phyloP scores from a whole-genome alignment of 257 asterid genomes.

The Solanum ahanhuiri region DNA sequence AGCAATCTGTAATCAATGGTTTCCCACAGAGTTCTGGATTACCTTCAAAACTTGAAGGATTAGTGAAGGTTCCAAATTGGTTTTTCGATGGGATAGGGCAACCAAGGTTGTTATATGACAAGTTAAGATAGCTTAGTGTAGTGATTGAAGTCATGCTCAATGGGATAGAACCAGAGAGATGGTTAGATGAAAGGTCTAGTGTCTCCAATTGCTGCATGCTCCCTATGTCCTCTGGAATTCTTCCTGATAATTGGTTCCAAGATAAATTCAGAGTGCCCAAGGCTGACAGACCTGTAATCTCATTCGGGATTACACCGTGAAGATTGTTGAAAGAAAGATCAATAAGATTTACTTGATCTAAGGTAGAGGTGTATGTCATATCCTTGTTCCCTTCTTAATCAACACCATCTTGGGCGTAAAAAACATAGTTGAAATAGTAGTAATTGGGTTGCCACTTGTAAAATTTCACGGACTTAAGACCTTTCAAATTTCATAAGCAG shows the following conservation, averaged over 20 bases:
- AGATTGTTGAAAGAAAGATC: conserved; percentile 10
- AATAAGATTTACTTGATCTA: conserved; percentile 4
- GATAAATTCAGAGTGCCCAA: conserved; percentile 13
- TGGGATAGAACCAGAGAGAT: conserved; percentile 1
- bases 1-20: conserved; percentile 1
- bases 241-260: conserved; percentile 8
- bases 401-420: neutral
- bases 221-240: conserved; percentile 10
- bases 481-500: neutral
- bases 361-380: neutral
- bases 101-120: neutral
- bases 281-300: neutral
- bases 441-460: neutral
- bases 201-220: conserved; percentile 1
- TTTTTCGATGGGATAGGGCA: neutral
- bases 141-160: conserved; percentile 1
- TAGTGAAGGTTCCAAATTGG: conserved; percentile 5
- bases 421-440: neutral
- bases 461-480: neutral
- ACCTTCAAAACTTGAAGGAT: conserved; percentile 6
- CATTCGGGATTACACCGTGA: neutral
- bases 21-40: conserved; percentile 7
- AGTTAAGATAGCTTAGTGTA: neutral
- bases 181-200: conserved; percentile 14
- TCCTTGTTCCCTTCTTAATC: conserved; percentile 8